phyloP scores from a whole-genome alignment of 1,139 yeast species.

The Taphrina populina region DNA sequence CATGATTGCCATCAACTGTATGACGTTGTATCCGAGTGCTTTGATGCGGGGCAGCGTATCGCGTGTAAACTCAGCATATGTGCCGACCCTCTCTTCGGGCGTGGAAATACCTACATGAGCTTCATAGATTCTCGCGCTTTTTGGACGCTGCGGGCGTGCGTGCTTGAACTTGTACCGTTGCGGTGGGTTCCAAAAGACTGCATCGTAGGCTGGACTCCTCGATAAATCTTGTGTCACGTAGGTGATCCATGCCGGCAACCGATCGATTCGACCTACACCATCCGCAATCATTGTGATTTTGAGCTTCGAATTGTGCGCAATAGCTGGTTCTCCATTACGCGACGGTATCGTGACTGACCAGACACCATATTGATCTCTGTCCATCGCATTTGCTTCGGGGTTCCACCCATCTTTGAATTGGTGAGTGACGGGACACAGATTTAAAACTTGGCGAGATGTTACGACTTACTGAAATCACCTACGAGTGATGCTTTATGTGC shows the following conservation, averaged over 20 bases:
- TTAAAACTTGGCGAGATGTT: neutral
- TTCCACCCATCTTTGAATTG: constrained; percentile 64
- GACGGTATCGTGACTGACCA: constrained; percentile 61
- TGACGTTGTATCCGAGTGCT: constrained; percentile 82
- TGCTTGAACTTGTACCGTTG: constrained; percentile 61
- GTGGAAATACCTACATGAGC: constrained; percentile 94
- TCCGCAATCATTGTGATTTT: constrained; percentile 60
- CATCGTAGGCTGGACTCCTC: constrained; percentile 67
- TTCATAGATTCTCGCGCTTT: constrained; percentile 78
- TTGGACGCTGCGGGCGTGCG: constrained; percentile 55
- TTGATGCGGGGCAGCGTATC: constrained; percentile 81
- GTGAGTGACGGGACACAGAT: constrained; percentile 1
- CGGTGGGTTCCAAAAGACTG: constrained; percentile 88
- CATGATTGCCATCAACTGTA: constrained; percentile 97
- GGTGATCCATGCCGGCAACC: constrained; percentile 86
- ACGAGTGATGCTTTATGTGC: constrained; percentile 70
- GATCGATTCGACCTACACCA: constrained; percentile 67
- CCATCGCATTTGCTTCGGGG: constrained; percentile 58
- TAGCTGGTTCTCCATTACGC: constrained; percentile 58
- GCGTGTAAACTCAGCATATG: constrained; percentile 78
- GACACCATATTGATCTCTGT: constrained; percentile 61
- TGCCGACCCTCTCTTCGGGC: constrained; percentile 79
- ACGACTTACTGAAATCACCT: constrained; percentile 72
- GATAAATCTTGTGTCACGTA: constrained; percentile 69
- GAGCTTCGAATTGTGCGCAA: constrained; percentile 76